Conservation (phyloP, 345 rosid species). For the Populus tremula region DNA sequence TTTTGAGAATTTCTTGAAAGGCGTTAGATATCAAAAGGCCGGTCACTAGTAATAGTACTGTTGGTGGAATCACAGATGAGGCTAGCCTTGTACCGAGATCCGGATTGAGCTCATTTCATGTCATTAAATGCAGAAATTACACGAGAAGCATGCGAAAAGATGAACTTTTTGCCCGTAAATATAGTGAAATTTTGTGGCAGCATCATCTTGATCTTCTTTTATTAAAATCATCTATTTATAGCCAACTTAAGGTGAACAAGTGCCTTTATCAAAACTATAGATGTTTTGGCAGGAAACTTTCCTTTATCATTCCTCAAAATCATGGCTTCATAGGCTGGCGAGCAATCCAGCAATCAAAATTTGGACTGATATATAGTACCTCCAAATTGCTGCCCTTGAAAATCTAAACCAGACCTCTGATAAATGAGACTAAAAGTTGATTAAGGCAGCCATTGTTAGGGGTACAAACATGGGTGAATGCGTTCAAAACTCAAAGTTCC, state of each 20-base stretch:
- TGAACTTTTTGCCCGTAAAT: not conserved
- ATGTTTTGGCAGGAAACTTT: constrained; percentile 33
- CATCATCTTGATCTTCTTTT: not conserved
- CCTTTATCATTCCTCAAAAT: constrained; percentile 56
- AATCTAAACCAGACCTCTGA: constrained; percentile 23
- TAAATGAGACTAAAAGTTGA: constrained; percentile 46
- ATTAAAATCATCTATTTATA: not conserved
- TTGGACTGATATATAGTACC: constrained; percentile 29
- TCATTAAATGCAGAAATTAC: not conserved
- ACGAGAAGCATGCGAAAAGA: not conserved
- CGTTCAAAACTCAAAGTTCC: constrained; percentile 51
- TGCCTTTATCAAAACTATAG: too few species aligned
- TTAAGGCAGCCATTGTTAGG: constrained; percentile 39
- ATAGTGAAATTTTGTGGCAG: not conserved
- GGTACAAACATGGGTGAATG: constrained; percentile 54
- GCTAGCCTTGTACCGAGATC: not conserved
- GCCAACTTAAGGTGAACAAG: too few species aligned
- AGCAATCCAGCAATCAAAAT: constrained; percentile 39
- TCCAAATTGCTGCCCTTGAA: constrained; percentile 14
- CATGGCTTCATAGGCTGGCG: constrained; percentile 64
- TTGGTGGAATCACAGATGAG: not conserved
- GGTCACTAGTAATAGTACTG: not conserved
- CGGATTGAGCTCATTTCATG: not conserved
- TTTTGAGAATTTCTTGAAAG: not conserved
- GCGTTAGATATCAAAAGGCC: not conserved